phyloP scores from a whole-genome alignment of 768 basidiomycete species.

The Lactarius evosmus region DNA sequence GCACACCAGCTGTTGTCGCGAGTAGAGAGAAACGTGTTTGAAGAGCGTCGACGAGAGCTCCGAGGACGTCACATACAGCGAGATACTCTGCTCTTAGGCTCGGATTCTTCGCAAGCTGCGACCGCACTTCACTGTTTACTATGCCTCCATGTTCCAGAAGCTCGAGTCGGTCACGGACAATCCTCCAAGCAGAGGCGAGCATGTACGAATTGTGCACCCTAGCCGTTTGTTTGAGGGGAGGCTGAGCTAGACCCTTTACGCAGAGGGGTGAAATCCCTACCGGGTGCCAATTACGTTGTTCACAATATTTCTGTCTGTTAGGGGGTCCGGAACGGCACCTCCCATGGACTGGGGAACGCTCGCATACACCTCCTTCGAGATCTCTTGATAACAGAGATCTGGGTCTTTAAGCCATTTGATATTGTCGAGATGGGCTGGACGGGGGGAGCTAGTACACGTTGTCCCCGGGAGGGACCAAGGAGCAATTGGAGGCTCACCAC shows the following conservation, averaged over 20 bases:
- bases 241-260: slow-evolving; percentile 17
- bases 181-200: slow-evolving; percentile 79
- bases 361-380: slow-evolving; percentile 55
- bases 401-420: slow-evolving; percentile 65
- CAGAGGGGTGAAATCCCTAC: slow-evolving; percentile 18
- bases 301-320: slow-evolving; percentile 20
- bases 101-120: slow-evolving; percentile 50
- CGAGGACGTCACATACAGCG: slow-evolving; percentile 60
- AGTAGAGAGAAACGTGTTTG: slow-evolving; percentile 67
- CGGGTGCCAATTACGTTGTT: slow-evolving; percentile 28
- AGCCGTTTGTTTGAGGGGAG: not conserved
- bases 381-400: slow-evolving; percentile 55
- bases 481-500: slow-evolving; percentile 44
- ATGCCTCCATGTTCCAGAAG: slow-evolving; percentile 55
- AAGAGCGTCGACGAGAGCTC: slow-evolving; percentile 53
- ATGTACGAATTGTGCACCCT: slow-evolving; percentile 83
- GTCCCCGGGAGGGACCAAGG: slow-evolving; percentile 2
- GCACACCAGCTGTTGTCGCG: slow-evolving; percentile 66
- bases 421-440: slow-evolving; percentile 62
- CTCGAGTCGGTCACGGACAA: slow-evolving; percentile 58
- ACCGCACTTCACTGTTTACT: slow-evolving; percentile 49
- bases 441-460: not conserved
- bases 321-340: slow-evolving; percentile 9
- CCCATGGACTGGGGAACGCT: slow-evolving; percentile 38
- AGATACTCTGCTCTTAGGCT: slow-evolving; percentile 59